Percentiles rank a stretch among this genome's conserved stretches.
Conservation (phyloP, 2,329 filamentous ascomycete genomes). For the Phyllosticta citriasiana region DNA sequence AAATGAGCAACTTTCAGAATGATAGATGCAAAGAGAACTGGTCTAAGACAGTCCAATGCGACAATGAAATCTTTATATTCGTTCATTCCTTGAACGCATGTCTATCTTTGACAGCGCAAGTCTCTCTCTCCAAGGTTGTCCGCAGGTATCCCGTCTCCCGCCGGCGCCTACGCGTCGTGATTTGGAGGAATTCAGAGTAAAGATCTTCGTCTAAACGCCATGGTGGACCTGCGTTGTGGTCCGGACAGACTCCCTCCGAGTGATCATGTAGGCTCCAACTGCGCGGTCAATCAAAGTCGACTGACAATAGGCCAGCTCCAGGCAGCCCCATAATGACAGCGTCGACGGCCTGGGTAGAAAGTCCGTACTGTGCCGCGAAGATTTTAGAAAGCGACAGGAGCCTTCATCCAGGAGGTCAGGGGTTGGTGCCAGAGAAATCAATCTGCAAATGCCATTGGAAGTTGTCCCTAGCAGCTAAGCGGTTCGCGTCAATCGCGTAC, state of each 20-base stretch:
- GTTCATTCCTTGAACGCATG: neutral
- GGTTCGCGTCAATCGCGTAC: neutral
- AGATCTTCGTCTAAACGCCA: neutral
- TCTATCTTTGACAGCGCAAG: neutral
- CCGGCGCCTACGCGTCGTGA: neutral
- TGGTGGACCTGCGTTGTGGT: neutral
- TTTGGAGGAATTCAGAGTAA: neutral
- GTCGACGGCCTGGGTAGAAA: neutral
- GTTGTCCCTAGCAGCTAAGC: neutral
- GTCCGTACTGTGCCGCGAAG: neutral
- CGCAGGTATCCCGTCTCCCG: neutral
- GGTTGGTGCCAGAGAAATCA: neutral
- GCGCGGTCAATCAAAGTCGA: neutral
- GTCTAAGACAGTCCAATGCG: neutral
- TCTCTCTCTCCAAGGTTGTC: neutral
- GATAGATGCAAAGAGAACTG: neutral
- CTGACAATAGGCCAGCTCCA: neutral
- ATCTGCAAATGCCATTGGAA: neutral
- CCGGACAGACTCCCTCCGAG: neutral
- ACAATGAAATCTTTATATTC: neutral
- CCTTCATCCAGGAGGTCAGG: neutral
- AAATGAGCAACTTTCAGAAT: neutral
- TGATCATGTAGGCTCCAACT: neutral
- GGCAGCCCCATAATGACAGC: neutral
- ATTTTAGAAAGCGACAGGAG: neutral